Base-by-base conservation (phyloP, 768 basidiomycete species). In the Tulasnella sp. region DNA sequence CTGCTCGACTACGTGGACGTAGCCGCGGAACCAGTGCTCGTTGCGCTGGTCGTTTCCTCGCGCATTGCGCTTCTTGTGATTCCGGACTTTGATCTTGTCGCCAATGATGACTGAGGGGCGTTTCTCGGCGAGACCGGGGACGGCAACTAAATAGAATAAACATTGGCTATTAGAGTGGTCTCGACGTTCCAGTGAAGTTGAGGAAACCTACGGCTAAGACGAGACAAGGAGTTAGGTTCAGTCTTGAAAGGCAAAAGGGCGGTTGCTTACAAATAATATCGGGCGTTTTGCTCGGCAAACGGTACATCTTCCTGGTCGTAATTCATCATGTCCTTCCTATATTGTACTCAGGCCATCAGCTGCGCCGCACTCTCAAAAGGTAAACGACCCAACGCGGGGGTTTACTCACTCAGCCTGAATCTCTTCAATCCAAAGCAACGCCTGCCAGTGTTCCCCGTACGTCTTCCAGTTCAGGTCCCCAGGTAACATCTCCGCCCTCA, bases 71-170 rank as follows among this genome's bases (percentile, higher is more conserved):
- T 82, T 36, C 83, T 39, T 83, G 77, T 76, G 73, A 76, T 80
- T 72, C 31, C 83, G 80, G 79, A 87, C 85, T 39, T 84, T 85
- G 75, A 88, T 87, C 79, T 82, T 87, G 83, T 88, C 86, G 75
- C 90, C 91, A 21, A 90, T 86, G 24, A 91, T 85, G 21, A 91
- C 89, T 31, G 88, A 89, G 0, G 90, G 91, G 4, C 90, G 86
- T 74, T 89, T 88, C 84, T 91, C 90, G 2, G 88, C 89, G 1
- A 91, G 85, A 7, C 90, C 90, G 42, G 88, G 86, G 14, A 92
- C 90, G 44, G 84, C 78, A 7, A 91, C 84, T 36, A 90, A 91
- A 52, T 8, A 21, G 19, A 62, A n/a, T n/a, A n/a, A n/a, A n/a
- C n/a, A n/a, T n/a, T n/a, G n/a, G n/a, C n/a, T n/a, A n/a, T n/a